Conservation (phyloP, 495 filamentous ascomycete species). For the Aspergillus conjunctus region DNA sequence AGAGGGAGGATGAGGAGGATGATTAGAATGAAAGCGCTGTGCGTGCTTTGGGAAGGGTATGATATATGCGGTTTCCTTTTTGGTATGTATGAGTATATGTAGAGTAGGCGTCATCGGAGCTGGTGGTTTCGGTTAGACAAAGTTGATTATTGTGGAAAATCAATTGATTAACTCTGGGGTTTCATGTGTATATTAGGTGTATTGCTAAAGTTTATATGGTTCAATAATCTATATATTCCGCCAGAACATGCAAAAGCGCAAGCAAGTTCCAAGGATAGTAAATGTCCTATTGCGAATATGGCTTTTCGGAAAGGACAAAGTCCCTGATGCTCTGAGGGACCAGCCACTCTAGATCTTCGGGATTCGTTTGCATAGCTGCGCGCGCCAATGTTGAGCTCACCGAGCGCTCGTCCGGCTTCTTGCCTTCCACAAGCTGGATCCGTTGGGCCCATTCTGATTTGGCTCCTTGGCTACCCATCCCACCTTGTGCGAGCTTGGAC, state of each 20-base stretch:
- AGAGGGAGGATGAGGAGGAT: constrained; percentile 56
- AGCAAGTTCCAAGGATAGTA: not conserved
- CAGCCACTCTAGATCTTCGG: constrained; percentile 58
- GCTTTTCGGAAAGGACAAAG: constrained; percentile 53
- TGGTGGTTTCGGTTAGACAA: constrained; percentile 16
- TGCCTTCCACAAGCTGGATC: constrained; percentile 70
- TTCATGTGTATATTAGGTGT: too few relatives aligned
- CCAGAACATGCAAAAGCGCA: not conserved
- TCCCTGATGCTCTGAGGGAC: constrained; percentile 63
- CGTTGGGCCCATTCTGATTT: constrained; percentile 66
- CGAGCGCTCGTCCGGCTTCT: constrained; percentile 51
- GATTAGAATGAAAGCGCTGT: constrained; percentile 17
- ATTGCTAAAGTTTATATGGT: not conserved
- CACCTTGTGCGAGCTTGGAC: constrained; percentile 50
- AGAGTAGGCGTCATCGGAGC: constrained; percentile 21
- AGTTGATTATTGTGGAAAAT: too few relatives aligned
- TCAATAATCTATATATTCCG: too few relatives aligned
- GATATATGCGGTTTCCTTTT: not conserved
- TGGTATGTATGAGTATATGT: constrained; percentile 4
- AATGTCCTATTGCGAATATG: constrained; percentile 31
- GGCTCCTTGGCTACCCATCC: constrained; percentile 58
- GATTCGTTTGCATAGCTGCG: constrained; percentile 58
- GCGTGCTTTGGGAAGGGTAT: not conserved
- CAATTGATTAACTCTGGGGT: too few relatives aligned
- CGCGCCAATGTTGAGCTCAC: constrained; percentile 84